A percentile compares a stretch with the other conserved stretches of the same genome.
Evolutionary conservation across 345 rosid genomes (phyloP).

Genomic region (Populus davidiana): DNA sequence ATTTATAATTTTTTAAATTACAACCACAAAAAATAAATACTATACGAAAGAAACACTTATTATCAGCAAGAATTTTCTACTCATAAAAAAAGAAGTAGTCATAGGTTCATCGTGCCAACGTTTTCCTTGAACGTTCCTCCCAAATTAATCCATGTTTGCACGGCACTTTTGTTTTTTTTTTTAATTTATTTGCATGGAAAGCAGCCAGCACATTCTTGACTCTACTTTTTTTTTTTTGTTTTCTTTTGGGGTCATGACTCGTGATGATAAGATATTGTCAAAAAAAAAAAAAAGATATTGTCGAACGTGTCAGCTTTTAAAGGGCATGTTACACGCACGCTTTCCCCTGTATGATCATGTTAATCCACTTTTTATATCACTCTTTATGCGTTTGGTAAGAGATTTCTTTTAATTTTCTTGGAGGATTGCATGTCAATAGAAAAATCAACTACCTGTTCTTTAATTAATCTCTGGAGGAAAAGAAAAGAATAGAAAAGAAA

Average conservation of each 20-base stretch:
- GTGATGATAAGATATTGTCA: background rate
- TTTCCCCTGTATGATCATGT: background rate
- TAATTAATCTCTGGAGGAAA: background rate
- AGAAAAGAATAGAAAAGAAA: background rate
- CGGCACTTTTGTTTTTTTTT: background rate
- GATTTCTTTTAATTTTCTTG: background rate
- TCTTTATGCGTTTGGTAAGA: background rate
- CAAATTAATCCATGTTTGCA: background rate
- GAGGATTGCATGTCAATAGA: background rate
- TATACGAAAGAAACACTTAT: too few species aligned
- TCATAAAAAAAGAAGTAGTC: background rate
- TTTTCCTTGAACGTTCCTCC: background rate
- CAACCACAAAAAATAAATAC: too few species aligned
- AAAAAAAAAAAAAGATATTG: too few species aligned
- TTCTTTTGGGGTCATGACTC: background rate
- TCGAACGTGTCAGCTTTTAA: background rate
- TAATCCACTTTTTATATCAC: background rate
- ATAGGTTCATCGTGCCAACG: background rate
- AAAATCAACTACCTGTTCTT: background rate
- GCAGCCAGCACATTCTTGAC: background rate
- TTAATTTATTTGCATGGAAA: background rate
- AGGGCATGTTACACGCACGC: fast-evolving
- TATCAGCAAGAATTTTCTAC: background rate
- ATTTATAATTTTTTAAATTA: too few species aligned
- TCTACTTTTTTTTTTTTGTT: fast-evolving